Evolutionary conservation across 2,329 filamentous ascomycete genomes (phyloP).

Genomic region (Claviceps monticola): DNA sequence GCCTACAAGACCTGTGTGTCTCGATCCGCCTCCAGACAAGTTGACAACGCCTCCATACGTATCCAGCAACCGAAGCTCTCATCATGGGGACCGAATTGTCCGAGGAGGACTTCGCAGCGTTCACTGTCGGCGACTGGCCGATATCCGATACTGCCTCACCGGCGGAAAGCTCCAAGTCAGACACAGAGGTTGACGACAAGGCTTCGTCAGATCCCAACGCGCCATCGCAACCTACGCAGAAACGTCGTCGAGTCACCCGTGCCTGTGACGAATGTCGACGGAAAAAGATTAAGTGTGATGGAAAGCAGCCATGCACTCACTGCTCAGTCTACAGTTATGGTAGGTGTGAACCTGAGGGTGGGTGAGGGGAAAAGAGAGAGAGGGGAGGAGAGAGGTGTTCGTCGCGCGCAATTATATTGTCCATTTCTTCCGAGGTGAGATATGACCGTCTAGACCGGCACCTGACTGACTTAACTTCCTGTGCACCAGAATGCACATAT

Average conservation of each 20-base stretch:
- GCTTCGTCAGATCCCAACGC: slow-evolving; percentile 17
- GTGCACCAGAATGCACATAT: slow-evolving; percentile 71
- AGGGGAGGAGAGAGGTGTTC: too few relatives aligned
- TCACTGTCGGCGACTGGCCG: slow-evolving; percentile 22
- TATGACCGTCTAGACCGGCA: background rate
- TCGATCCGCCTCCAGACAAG: too few relatives aligned
- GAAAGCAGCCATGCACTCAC: slow-evolving; percentile 81
- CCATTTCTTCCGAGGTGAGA: too few relatives aligned
- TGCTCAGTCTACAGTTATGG: slow-evolving; percentile 98
- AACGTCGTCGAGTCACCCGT: slow-evolving; percentile 63
- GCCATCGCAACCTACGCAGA: slow-evolving; percentile 50
- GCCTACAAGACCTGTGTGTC: background rate
- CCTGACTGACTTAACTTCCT: background rate
- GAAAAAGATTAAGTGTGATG: slow-evolving; percentile 82
- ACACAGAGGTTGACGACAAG: slow-evolving; percentile 26
- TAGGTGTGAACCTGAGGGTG: slow-evolving; percentile 28
- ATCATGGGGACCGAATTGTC: slow-evolving; percentile 26
- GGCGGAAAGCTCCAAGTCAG: slow-evolving; percentile 29
- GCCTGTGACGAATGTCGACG: slow-evolving; percentile 72
- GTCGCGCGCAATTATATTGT: too few relatives aligned
- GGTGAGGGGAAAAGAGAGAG: too few relatives aligned
- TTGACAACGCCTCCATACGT: background rate
- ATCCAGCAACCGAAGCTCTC: slow-evolving; percentile 4
- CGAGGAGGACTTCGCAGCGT: slow-evolving; percentile 27
- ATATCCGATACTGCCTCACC: slow-evolving; percentile 23